Percentiles rank a stretch among this genome's conserved stretches.
These are phyloP conservation scores for Rhizopogon salebrosus DNA, from an alignment of 768 basidiomycete species.

Conservation along the genomic window DNA sequence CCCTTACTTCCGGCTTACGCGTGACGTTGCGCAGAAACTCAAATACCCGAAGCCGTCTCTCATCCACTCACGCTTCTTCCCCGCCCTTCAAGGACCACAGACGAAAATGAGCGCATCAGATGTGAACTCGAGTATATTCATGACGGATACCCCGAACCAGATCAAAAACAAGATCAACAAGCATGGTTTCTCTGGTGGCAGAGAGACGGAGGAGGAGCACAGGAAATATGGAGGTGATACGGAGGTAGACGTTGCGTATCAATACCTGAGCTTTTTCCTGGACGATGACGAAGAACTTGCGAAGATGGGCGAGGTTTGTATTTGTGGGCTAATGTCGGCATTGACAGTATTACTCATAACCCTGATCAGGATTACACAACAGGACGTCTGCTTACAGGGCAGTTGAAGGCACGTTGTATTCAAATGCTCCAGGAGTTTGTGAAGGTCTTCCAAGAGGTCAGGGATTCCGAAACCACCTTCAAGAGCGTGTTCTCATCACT, in stretches of 20 bases:
- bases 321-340: not conserved
- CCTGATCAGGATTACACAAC: constrained; percentile 79
- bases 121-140: constrained; percentile 88
- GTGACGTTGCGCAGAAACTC: constrained; percentile 90
- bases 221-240: constrained; percentile 82
- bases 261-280: constrained; percentile 92
- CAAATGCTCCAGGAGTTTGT: constrained; percentile 78
- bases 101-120: constrained; percentile 99
- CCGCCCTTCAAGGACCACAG: constrained; percentile 94
- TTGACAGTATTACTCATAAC: not conserved
- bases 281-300: constrained; percentile 90
- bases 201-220: constrained; percentile 96
- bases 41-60: constrained; percentile 94
- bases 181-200: constrained; percentile 94
- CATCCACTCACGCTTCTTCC: constrained; percentile 96
- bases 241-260: constrained; percentile 93
- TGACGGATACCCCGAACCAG: constrained; percentile 88
- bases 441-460: constrained; percentile 77
- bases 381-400: constrained; percentile 81
- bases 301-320: constrained; percentile 65
- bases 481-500: constrained; percentile 6
- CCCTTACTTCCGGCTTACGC: constrained; percentile 95
- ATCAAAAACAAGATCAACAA: constrained; percentile 98
- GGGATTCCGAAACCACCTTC: constrained; percentile 7
- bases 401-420: constrained; percentile 89